Evolutionary conservation across 2,329 filamentous ascomycete genomes (phyloP), one percentile per base, ranked within the genome.

Genomic region (Fusarium cyanostomum): DNA sequence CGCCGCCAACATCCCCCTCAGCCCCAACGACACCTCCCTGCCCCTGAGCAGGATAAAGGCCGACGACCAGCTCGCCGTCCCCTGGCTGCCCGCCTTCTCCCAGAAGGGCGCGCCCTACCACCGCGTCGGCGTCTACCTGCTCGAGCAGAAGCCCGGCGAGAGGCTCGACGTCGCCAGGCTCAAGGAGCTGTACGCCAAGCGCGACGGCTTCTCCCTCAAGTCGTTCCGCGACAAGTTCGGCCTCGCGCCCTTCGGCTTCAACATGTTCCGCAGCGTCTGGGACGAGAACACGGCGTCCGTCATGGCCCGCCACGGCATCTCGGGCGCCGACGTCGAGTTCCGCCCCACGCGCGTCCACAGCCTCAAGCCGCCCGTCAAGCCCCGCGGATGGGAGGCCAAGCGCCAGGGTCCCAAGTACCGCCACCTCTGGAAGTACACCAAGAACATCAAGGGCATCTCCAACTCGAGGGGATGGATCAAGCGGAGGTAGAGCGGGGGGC

Each of bases 51-150:
- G 82, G 68, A 81, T 92, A 68, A 80, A 84, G 55, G 76, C 80
- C 62, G 81, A 86, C 16, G 80, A 82, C 27, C 88, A 95, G 75
- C 83, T 95, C 44, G 86, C 92, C 54, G 79, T 88, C 4, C 89
- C 92, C 2, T 99, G 94, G 92, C 81, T 94, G 21, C 90, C 94
- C 1, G 90, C 95, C 2, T 92, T 91, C 73, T 89, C 92, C 1
- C 91, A 97, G 74, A 96, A 95, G 81, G 95, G 95, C 55, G 86
- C 90, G 3, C 92, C 92, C 2, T 97, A 98, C 79, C 95, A 98
- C 78, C 91, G 95, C 49, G 82, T 98, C 52, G 89, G 89, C 43
- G 80, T 98, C 59, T 90, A 95, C 74, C 81, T 99, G 18, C 82
- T 98, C 45, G 87, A 96, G 79, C 95, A 99, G 77, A 81, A 84